Evolutionary conservation across 768 basidiomycete genomes (phyloP).

Genomic region (Pleurotus djamor): DNA sequence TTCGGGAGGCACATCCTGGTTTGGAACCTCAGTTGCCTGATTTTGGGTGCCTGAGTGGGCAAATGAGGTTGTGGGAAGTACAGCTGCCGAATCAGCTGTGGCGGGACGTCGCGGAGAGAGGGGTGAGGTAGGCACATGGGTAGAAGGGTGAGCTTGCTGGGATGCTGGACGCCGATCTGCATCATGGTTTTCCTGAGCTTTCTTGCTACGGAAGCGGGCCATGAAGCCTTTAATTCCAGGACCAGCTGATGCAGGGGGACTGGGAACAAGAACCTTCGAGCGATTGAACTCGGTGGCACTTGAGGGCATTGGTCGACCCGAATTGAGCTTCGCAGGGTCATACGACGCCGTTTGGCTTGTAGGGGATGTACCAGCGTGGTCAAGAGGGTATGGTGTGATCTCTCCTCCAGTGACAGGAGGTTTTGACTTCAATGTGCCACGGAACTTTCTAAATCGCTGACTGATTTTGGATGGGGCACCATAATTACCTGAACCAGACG

Average conservation of each 20-base stretch:
- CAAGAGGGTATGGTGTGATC: conserved; percentile 38
- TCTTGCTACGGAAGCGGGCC: conserved; percentile 65
- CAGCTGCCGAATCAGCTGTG: conserved; percentile 6
- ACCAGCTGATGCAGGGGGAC: conserved; percentile 68
- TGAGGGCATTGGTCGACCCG: conserved; percentile 28
- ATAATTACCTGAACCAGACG: conserved; percentile 40
- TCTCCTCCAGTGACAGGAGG: conserved; percentile 46
- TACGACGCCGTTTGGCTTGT: conserved; percentile 34
- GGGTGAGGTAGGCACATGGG: conserved; percentile 28
- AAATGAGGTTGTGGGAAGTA: conserved; percentile 11
- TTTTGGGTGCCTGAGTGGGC: conserved; percentile 7
- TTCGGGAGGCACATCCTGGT: conserved; percentile 26
- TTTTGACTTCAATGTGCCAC: conserved; percentile 63
- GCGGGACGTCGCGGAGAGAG: conserved; percentile 24
- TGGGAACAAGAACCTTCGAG: conserved; percentile 52
- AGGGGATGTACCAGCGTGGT: conserved; percentile 34
- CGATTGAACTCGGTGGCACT: conserved; percentile 52
- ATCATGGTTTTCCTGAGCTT: conserved; percentile 29
- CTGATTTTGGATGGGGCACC: conserved; percentile 59
- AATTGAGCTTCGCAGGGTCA: conserved; percentile 36
- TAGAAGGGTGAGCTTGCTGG: conserved; percentile 24
- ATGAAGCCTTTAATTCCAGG: conserved; percentile 82
- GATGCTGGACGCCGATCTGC: conserved; percentile 25
- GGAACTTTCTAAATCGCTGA: conserved; percentile 69
- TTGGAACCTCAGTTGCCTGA: conserved; percentile 16